Conservation (phyloP, 2,329 filamentous ascomycete species). For the Sarocladiaceae sp. region DNA sequence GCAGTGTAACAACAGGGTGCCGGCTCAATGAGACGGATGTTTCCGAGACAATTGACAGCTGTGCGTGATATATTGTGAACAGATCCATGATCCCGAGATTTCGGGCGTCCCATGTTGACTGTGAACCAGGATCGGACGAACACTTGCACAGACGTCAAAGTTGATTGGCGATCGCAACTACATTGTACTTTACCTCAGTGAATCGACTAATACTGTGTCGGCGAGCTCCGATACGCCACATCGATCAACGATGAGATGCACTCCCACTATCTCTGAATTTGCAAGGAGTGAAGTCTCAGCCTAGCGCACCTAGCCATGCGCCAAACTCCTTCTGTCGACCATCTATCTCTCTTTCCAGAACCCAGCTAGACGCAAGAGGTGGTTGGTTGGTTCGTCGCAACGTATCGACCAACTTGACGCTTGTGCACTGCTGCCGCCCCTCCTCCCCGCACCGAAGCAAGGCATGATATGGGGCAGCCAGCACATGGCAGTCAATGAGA, state of each 20-base stretch:
- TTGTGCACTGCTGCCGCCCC: not conserved
- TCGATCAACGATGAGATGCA: too few species aligned
- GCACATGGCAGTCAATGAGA: too few species aligned
- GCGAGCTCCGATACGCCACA: not conserved
- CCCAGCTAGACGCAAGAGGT: not conserved
- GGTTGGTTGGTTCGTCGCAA: not conserved
- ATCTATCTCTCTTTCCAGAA: not conserved
- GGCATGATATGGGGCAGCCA: too few species aligned
- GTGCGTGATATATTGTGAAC: not conserved
- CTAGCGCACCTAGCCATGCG: too few species aligned
- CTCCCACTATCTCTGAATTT: too few species aligned
- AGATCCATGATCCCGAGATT: not conserved
- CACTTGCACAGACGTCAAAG: too few species aligned
- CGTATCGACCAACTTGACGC: too few species aligned
- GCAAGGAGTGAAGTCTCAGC: too few species aligned
- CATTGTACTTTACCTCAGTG: not conserved
- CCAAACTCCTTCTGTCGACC: too few species aligned
- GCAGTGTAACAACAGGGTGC: not conserved
- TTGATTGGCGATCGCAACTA: too few species aligned
- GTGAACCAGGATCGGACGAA: not conserved
- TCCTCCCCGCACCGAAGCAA: too few species aligned
- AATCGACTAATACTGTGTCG: not conserved
- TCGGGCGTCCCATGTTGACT: not conserved
- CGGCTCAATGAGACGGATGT: not conserved
- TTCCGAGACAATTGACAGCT: not conserved